Conservation (phyloP, 768 basidiomycete species). For the Termitomyces sp. region DNA sequence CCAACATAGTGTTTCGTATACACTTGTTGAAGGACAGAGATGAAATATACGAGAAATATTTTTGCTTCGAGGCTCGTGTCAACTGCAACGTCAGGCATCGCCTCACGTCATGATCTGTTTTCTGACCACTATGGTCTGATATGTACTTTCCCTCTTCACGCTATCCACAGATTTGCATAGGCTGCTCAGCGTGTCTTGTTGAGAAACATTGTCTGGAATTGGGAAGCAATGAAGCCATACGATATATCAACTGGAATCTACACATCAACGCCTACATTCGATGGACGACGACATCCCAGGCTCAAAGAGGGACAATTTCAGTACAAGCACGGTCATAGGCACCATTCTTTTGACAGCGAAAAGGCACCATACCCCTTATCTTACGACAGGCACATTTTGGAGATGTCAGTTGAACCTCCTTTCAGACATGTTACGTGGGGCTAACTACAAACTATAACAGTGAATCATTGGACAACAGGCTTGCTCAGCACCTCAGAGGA, state of each 20-base stretch:
- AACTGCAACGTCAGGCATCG: constrained; percentile 9
- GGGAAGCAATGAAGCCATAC: constrained; percentile 14
- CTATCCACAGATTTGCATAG: not conserved
- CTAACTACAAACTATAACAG: constrained; percentile 21
- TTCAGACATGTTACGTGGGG: not conserved
- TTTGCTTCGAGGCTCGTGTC: constrained; percentile 3
- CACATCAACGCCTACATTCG: constrained; percentile 21
- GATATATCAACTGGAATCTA: constrained; percentile 9
- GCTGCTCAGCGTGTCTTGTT: not conserved
- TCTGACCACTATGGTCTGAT: constrained; percentile 13
- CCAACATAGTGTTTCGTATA: not conserved
- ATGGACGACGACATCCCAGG: constrained; percentile 30
- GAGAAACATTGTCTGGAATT: not conserved
- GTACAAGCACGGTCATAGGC: constrained; percentile 53
- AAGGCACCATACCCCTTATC: constrained; percentile 79
- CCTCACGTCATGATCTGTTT: constrained; percentile 10
- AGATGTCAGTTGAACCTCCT: constrained; percentile 38
- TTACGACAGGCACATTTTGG: constrained; percentile 62
- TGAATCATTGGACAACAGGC: constrained; percentile 49
- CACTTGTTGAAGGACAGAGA: not conserved
- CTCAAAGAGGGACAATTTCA: constrained; percentile 55
- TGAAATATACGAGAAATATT: not conserved
- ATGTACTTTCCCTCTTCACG: not conserved
- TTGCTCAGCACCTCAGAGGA: constrained; percentile 41
- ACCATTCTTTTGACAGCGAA: constrained; percentile 64